Conservation (phyloP, 2,329 filamentous ascomycete species). For the Elsinoe ampelina region DNA sequence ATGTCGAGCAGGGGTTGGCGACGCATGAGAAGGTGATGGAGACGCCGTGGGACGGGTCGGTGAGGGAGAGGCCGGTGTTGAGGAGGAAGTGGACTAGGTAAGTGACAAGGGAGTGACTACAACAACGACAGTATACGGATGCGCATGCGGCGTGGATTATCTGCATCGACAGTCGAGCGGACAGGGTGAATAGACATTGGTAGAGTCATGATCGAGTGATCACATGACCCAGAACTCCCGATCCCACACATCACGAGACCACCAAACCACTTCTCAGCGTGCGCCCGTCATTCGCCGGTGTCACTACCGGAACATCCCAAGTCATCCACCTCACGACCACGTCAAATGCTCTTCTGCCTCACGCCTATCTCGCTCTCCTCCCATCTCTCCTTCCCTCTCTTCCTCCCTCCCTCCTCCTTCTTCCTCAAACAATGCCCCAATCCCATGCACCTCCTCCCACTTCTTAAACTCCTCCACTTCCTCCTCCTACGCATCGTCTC, state of each 20-base stretch:
- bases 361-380: background rate
- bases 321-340: background rate
- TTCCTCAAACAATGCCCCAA: background rate
- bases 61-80: background rate
- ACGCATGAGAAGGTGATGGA: background rate
- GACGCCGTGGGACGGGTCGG: background rate
- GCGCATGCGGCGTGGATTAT: too few species aligned
- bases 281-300: background rate
- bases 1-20: background rate
- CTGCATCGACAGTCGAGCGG: background rate
- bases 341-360: background rate
- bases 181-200: too few species aligned
- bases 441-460: background rate
- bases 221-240: constrained; percentile 1
- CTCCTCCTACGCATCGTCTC: background rate
- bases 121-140: background rate
- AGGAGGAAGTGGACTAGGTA: background rate
- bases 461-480: constrained; percentile 4
- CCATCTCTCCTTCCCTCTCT: background rate
- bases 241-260: background rate
- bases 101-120: background rate
- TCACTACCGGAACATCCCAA: background rate
- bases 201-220: background rate
- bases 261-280: background rate
- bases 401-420: background rate